Conservation (phyloP, 73 alveolate genomes). For the Blepharisma stoltei region DNA sequence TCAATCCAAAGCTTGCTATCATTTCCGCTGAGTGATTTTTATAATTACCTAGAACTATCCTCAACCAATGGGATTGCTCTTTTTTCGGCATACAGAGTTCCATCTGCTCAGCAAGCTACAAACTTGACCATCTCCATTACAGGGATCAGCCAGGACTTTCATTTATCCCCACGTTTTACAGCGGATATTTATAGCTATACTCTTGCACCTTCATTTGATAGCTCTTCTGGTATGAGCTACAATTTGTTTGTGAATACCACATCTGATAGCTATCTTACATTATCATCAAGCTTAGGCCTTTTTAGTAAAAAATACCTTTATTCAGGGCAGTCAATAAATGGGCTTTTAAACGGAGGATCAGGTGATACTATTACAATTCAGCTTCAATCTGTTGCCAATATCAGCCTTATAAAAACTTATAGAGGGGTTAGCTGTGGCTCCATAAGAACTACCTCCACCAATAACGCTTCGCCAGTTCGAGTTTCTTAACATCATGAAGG, state of each 20-base stretch:
- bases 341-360: not conserved
- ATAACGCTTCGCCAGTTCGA: no score
- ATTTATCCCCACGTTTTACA: not conserved
- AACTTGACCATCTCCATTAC: not conserved
- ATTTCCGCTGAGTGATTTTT: not conserved
- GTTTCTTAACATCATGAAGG: no score
- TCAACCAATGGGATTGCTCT: not conserved
- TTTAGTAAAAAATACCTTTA: not conserved
- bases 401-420: no score
- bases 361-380: not conserved
- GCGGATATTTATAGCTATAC: not conserved
- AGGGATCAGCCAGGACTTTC: not conserved
- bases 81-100: not conserved
- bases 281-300: not conserved
- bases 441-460: no score
- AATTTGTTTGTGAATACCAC: not conserved
- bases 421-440: no score
- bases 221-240: not conserved
- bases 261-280: not conserved
- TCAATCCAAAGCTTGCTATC: not conserved
- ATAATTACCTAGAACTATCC: not conserved
- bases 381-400: not conserved
- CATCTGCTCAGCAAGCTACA: not conserved
- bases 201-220: not conserved
- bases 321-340: not conserved